phyloP scores from a whole-genome alignment of 192 early-diverging fungal species.

The Jimgerdemannia flammicorona region DNA sequence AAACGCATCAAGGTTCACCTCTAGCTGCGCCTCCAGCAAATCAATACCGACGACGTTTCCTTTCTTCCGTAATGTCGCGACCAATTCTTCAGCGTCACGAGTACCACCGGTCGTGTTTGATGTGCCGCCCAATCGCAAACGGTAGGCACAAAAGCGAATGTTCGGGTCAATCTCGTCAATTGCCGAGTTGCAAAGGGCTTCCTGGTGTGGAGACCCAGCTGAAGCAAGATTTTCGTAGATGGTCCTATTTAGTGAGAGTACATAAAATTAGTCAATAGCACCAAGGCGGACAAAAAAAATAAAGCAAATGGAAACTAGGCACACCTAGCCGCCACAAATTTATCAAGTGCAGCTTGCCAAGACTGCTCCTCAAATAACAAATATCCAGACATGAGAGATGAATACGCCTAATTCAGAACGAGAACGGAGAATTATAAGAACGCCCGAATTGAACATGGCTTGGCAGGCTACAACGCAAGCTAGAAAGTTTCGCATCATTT shows the following conservation, averaged over 20 bases:
- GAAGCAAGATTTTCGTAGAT: constrained; percentile 64
- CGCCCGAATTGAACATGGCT: too few relatives aligned
- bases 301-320: background rate
- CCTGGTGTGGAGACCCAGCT: constrained; percentile 50
- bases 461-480: background rate
- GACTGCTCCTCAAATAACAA: constrained; percentile 63
- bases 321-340: constrained; percentile 61
- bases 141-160: constrained; percentile 77
- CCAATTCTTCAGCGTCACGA: constrained; percentile 42
- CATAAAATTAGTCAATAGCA: too few relatives aligned
- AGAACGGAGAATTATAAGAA: background rate
- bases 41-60: constrained; percentile 38
- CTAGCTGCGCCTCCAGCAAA: constrained; percentile 44
- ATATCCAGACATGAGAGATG: constrained; percentile 62
- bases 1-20: constrained; percentile 13
- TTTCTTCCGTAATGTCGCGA: constrained; percentile 37
- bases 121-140: constrained; percentile 43
- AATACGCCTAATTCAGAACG: constrained; percentile 50
- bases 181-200: constrained; percentile 57
- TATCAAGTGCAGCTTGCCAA: constrained; percentile 61
- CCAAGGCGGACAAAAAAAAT: background rate
- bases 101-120: constrained; percentile 8
- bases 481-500: background rate
- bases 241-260: constrained; percentile 31
- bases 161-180: constrained; percentile 78